Percentiles rank a stretch among this genome's conserved stretches.
These are phyloP conservation scores for Penicillium parvum DNA, from an alignment of 495 filamentous ascomycete genomes.

Conservation along the genomic window DNA sequence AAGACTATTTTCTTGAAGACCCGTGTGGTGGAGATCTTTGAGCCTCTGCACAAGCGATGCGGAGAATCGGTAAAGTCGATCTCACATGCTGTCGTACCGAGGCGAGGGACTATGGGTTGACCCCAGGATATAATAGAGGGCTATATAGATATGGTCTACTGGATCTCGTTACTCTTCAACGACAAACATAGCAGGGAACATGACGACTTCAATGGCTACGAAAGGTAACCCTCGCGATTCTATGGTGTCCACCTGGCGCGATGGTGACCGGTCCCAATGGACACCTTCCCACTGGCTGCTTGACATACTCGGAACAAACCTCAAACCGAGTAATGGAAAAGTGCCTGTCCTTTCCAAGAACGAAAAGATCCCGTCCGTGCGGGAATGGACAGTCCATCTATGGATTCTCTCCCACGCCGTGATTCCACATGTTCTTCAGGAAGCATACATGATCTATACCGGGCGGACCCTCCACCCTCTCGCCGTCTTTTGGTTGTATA, in stretches of 20 bases:
- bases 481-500: slow-evolving; percentile 19
- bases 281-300: slow-evolving; percentile 20
- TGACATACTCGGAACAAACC: slow-evolving; percentile 22
- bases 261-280: slow-evolving; percentile 23
- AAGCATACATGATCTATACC: slow-evolving; percentile 18
- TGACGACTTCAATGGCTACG: too few species aligned
- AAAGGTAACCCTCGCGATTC: slow-evolving; percentile 24
- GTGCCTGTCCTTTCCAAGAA: slow-evolving; percentile 23
- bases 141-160: too few species aligned
- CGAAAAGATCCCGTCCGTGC: slow-evolving; percentile 21
- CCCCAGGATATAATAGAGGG: too few species aligned
- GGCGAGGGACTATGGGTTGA: too few species aligned
- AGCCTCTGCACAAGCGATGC: too few species aligned
- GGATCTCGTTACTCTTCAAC: too few species aligned
- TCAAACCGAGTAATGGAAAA: slow-evolving; percentile 11
- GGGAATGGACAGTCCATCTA: slow-evolving; percentile 21
- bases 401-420: slow-evolving; percentile 25
- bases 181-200: too few species aligned
- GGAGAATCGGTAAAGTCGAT: too few species aligned
- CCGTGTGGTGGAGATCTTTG: too few species aligned
- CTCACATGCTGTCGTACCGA: too few species aligned
- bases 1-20: too few species aligned
- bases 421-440: slow-evolving; percentile 19
- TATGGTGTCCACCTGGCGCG: slow-evolving; percentile 29
- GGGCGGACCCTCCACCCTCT: slow-evolving; percentile 12